Evolutionary conservation across 2,329 filamentous ascomycete genomes (phyloP).

Genomic region (Aspergillus cejpii): DNA sequence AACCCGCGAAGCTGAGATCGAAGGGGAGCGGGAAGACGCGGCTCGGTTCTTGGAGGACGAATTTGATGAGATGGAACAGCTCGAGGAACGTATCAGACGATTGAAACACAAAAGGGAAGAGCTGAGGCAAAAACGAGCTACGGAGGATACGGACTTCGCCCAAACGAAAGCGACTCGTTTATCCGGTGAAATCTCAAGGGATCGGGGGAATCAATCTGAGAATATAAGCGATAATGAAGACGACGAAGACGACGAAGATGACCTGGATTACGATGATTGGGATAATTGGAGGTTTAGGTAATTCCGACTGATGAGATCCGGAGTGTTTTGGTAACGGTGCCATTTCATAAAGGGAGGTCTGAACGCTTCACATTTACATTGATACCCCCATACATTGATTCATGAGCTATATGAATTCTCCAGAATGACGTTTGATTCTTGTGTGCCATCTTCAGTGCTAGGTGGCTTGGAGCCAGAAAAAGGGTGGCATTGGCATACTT

Average conservation of each 20-base stretch:
- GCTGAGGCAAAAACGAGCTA: slow-evolving; percentile 44
- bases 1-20: slow-evolving; percentile 48
- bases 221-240: slow-evolving; percentile 37
- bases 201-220: slow-evolving; percentile 31
- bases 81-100: slow-evolving; percentile 63
- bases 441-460: slow-evolving; percentile 1
- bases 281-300: slow-evolving; percentile 41
- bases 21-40: slow-evolving; percentile 71
- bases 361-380: slow-evolving; percentile 27
- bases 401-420: slow-evolving; percentile 18
- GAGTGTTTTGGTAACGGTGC: slow-evolving; percentile 17
- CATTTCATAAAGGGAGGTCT: slow-evolving; percentile 22
- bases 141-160: slow-evolving; percentile 22
- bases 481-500: too few relatives aligned
- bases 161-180: slow-evolving; percentile 23
- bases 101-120: slow-evolving; percentile 67
- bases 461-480: too few relatives aligned
- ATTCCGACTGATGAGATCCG: slow-evolving; percentile 14
- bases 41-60: slow-evolving; percentile 65
- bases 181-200: slow-evolving; percentile 19
- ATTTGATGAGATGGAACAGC: slow-evolving; percentile 74
- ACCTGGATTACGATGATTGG: slow-evolving; percentile 51
- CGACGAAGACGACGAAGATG: slow-evolving; percentile 33
- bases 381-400: slow-evolving; percentile 30
- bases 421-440: slow-evolving; percentile 14